phyloP scores from a whole-genome alignment of 805 yeast genomes.

The Yueomyces sinensis region DNA sequence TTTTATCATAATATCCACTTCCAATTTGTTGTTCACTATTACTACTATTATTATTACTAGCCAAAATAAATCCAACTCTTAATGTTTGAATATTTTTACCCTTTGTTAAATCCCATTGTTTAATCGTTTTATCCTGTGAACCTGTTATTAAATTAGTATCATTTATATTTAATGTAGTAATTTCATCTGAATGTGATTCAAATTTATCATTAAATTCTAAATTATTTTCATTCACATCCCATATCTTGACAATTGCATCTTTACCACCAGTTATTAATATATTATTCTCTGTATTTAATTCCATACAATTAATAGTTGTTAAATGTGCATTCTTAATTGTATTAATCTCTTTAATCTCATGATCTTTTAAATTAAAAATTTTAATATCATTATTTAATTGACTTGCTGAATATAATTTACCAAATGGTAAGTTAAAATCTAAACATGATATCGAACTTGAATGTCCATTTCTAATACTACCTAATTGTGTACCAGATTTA shows the following conservation, averaged over 20 bases:
- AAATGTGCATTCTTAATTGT: conserved; percentile 41
- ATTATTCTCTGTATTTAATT: conserved; percentile 38
- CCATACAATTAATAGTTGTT: conserved; percentile 46
- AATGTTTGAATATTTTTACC: conserved; percentile 55
- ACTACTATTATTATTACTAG: conserved; percentile 3
- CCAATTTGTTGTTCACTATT: not conserved
- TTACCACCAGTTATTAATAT: conserved; percentile 37
- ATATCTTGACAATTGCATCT: conserved; percentile 49
- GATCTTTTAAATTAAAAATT: conserved; percentile 69
- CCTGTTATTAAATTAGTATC: conserved; percentile 49
- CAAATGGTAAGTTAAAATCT: conserved; percentile 66
- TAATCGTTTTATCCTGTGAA: conserved; percentile 54
- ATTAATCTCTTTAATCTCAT: conserved; percentile 30
- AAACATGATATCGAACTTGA: conserved; percentile 39
- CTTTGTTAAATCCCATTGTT: conserved; percentile 61
- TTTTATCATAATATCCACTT: not conserved
- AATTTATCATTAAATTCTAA: conserved; percentile 34
- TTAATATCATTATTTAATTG: conserved; percentile 64
- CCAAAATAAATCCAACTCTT: conserved; percentile 38
- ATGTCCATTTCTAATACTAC: conserved; percentile 35
- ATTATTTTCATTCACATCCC: conserved; percentile 32
- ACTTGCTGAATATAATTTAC: conserved; percentile 57
- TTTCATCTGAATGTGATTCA: conserved; percentile 53
- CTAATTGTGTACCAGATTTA: conserved; percentile 42
- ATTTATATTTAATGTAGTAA: conserved; percentile 48